Percentiles rank a stretch among this genome's conserved stretches.
These are phyloP conservation scores for Aspergillus quadricinctus DNA, from an alignment of 2,329 filamentous ascomycete genomes.

Conservation along the genomic window DNA sequence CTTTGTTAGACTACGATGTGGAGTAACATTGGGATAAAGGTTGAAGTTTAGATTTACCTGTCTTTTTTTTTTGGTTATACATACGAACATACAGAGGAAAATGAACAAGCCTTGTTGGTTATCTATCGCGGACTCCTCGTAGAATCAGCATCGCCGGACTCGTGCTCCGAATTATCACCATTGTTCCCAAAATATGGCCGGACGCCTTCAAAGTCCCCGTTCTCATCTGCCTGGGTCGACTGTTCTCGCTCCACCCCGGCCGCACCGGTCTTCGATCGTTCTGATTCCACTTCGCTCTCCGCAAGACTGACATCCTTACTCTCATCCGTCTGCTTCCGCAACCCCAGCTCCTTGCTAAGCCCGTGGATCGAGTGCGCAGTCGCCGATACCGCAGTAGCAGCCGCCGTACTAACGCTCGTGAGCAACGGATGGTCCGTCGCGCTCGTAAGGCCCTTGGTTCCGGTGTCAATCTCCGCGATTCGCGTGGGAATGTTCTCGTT, in stretches of 20 bases:
- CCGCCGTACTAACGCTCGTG: slow-evolving; percentile 10
- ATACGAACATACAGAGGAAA: neutral
- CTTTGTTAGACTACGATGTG: neutral
- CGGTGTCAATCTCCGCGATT: neutral
- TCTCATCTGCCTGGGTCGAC: slow-evolving; percentile 21
- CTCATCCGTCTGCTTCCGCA: slow-evolving; percentile 60
- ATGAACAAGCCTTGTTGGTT: neutral
- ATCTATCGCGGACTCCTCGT: neutral
- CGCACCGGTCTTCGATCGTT: slow-evolving; percentile 13
- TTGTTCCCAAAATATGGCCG: slow-evolving; percentile 29
- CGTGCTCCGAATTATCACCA: neutral
- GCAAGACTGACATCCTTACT: slow-evolving; percentile 68
- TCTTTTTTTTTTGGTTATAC: neutral
- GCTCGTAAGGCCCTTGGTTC: slow-evolving; percentile 2
- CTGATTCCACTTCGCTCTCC: slow-evolving; percentile 54
- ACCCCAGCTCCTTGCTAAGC: slow-evolving; percentile 58
- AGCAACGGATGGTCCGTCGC: slow-evolving; percentile 11
- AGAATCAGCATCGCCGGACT: neutral
- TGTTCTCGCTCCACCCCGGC: slow-evolving; percentile 2
- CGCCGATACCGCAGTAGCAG: slow-evolving; percentile 10
- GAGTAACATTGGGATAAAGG: neutral
- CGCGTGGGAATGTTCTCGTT: slow-evolving; percentile 10
- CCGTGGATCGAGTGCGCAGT: slow-evolving; percentile 11
- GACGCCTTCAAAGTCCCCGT: slow-evolving; percentile 35
- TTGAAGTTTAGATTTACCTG: neutral